Percentiles rank a stretch among this genome's conserved stretches.
These are phyloP conservation scores for Curvularia hawaiiensis DNA, from an alignment of 2,329 filamentous ascomycete species.

Conservation along the genomic window DNA sequence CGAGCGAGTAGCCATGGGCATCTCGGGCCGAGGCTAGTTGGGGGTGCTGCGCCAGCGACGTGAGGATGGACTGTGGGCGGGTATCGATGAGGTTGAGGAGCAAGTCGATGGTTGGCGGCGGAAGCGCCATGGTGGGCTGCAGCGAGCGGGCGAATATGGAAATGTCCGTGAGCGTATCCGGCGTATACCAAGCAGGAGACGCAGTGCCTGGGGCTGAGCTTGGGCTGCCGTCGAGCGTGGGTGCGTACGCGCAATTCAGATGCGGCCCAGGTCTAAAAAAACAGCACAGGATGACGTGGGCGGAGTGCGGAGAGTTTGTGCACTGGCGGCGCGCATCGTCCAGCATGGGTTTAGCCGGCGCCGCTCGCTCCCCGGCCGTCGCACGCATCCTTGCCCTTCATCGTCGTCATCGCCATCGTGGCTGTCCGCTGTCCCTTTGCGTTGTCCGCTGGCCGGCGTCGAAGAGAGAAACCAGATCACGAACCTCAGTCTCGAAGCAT, in stretches of 20 bases:
- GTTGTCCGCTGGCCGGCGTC: not conserved
- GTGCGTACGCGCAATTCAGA: constrained; percentile 2
- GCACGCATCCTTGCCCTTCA: constrained; percentile 2
- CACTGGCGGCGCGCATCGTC: constrained; percentile 1
- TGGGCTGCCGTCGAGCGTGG: not conserved
- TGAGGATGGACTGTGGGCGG: constrained; percentile 73
- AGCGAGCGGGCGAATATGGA: not conserved
- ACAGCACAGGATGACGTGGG: constrained; percentile 20
- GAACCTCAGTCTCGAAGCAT: not conserved
- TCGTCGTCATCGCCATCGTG: not conserved
- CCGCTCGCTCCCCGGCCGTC: not conserved
- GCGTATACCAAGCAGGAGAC: not conserved
- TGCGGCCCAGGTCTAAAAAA: constrained; percentile 6
- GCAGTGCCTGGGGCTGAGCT: not conserved
- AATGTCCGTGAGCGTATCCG: not conserved
- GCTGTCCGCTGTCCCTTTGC: not conserved
- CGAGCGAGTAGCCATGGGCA: constrained; percentile 88
- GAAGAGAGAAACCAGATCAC: not conserved
- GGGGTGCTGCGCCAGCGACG: constrained; percentile 75
- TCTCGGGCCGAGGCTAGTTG: constrained; percentile 81
- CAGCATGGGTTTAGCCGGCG: not conserved
- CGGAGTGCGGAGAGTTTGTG: constrained; percentile 12
- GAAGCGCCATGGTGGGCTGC: constrained; percentile 33
- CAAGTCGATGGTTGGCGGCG: constrained; percentile 51
- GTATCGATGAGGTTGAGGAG: constrained; percentile 73